Evolutionary conservation across 805 yeast species (phyloP), one percentile per base, ranked within the genome.

Genomic region (Candida parachauliodes): DNA sequence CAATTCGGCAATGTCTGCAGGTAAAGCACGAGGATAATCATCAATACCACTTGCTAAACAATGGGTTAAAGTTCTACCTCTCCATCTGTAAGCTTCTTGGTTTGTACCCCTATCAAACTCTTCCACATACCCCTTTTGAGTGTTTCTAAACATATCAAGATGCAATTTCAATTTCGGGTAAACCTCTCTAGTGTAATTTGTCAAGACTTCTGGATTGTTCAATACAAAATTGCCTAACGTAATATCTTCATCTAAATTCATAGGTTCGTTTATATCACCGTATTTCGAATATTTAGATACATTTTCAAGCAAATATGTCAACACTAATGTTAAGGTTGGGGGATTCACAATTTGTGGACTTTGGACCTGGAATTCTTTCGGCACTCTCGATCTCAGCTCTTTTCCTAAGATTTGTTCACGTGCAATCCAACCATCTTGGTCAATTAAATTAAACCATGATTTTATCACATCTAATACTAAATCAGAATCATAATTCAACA

Each of bases 401-500:
- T 79, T 81, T 1, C 98, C 98, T 31, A 93, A 68, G 21, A 93
- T 91, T 51, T 88, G 94, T 57, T 93, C 98, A 44, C 98, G 74
- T 2, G 96, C 96, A 48, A 93, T 84, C 97, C 98, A 93, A 0
- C 98, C 98, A 45, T 83, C 81, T 2, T 81, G 85, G 56, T 91
- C 96, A 44, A 88, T 86, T 28, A 86, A 61, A 25, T 72, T 60
- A 55, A 91, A 86, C 98, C 98, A 93, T 36, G 95, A 84, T 52
- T 81, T 73, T 40, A 89, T 55, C 12, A 93, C 81, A 46, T 87
- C 93, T 43, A 88, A 67, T 0, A 79, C 86, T 30, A 89, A 65
- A 52, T 87, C 95, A 11, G 85, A 72, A 59, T 93, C 98, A 55
- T 83, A 89, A 33, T 83, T 82, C 48, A 85, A 59, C 26, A 93